Evolutionary conservation across 305 asterid species (phyloP), one percentile per base, ranked within the genome.

Genomic region (Lippia alba): DNA sequence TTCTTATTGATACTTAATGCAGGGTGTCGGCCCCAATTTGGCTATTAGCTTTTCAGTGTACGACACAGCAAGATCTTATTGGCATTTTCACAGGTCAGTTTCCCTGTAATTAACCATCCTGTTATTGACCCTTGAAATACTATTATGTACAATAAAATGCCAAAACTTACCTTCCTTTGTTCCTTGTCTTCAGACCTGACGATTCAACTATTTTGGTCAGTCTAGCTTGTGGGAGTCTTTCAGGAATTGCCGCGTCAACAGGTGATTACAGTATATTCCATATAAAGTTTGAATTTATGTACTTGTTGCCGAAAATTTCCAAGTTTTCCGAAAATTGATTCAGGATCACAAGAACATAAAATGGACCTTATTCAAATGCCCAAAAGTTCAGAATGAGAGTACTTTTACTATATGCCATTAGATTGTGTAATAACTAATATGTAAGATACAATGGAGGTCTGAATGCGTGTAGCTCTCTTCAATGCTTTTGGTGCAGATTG

Each of bases 1-100:
- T 66, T 58, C 66, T 79, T 60, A 82, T 56, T 76, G 76, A 68
- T 69, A 8, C 54, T 68, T 44, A 33, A 62, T 82, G 83, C 81
- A 92, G 96, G 96, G 98, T 73, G 96, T 92, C 56, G 96, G 88
- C 62, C 98, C 97, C 14, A 92, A 85, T 75, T 74, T 92, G 78
- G 98, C 96, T 4, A 88, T 92, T 76, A 90, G 92, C 82, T 92
- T 90, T 74, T 84, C 98, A 45, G 96, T 86, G 69, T 88, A 90
- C 61, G 96, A 92, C 68, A 92, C 90, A 18, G 82, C 80, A 71
- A 83, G 89, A 78, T 79, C 89, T 39, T 80, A 81, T 70, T 90
- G 96, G 96, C 86, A 80, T 79, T 71, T 76, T 48, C 83, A 79
- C 32, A 86, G 97, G 98, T 92, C 74, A 70, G 79, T 60, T 48